Evolutionary conservation across 345 rosid species (phyloP), one percentile per base, ranked within the genome.

Genomic region (Carallia brachiata): DNA sequence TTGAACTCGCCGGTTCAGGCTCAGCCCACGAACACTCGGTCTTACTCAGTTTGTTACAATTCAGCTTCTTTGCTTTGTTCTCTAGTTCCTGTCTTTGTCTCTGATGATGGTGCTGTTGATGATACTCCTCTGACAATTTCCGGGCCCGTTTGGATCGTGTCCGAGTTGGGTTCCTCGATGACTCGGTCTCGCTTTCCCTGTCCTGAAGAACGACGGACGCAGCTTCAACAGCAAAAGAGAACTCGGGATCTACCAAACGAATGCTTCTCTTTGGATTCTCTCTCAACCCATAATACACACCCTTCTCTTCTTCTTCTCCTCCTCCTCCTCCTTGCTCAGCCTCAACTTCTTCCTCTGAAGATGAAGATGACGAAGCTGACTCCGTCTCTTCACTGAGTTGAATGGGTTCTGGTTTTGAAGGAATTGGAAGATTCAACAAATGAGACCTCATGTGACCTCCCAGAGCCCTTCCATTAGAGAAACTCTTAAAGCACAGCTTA

Each of bases 371-470:
- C 23, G 86, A 83, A 6, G 83, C 78, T 1, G 85, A 83, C 67
- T 72, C 85, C 2, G 80, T 76, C 10, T 78, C 85, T 27, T 71
- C 65, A 65, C 77, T 69, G 70, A 77, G 84, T 80, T 83, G 89
- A 81, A 70, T 75, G 50, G 71, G 66, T 70, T 63, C 75, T 66
- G 76, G 52, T 70, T 84, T 48, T 59, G 58, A 28, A 79, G 75
- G 77, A 73, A 83, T 69, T 1, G 89, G 82, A 77, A 84, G 86
- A 73, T 63, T 87, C 60, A 83, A 70, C 84, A 85, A 76, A 77
- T 91, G 97, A 75, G 98, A 87, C 87, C 86, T 87, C 91, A 91
- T 89, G 75, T 91, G 97, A 56, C 93, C 92, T 39, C 91, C 90
- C 68, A 91, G 82, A 76, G 95, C 89, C 79, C 90, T 87, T 55